Evolutionary conservation across 768 basidiomycete genomes (phyloP).

Genomic region (Paxillus involutus): DNA sequence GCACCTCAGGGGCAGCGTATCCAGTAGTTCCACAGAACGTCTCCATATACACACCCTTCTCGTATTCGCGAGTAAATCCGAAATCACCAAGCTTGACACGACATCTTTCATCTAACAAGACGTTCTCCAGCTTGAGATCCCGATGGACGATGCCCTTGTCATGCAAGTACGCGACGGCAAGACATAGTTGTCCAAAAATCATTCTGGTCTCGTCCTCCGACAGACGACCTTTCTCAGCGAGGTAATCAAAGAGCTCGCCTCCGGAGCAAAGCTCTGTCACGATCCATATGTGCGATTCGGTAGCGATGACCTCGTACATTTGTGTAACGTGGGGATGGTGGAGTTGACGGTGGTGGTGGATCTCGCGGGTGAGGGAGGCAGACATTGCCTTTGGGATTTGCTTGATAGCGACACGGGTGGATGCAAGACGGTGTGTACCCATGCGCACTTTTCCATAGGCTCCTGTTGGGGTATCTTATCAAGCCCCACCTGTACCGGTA

Average conservation of each 20-base stretch:
- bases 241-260: slow-evolving; percentile 97
- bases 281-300: slow-evolving; percentile 94
- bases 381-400: slow-evolving; percentile 96
- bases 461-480: slow-evolving; percentile 48
- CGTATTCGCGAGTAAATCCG: slow-evolving; percentile 92
- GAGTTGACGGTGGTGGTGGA: slow-evolving; percentile 96
- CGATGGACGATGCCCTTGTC: slow-evolving; percentile 93
- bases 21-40: slow-evolving; percentile 96
- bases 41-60: slow-evolving; percentile 75
- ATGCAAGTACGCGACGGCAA: slow-evolving; percentile 93
- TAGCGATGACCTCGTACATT: slow-evolving; percentile 97
- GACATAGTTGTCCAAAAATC: slow-evolving; percentile 94
- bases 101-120: slow-evolving; percentile 86
- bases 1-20: slow-evolving; percentile 92
- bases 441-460: slow-evolving; percentile 95
- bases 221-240: slow-evolving; percentile 90
- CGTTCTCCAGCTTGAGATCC: slow-evolving; percentile 96
- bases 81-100: slow-evolving; percentile 93
- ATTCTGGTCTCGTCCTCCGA: slow-evolving; percentile 80
- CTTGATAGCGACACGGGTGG: slow-evolving; percentile 92
- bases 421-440: slow-evolving; percentile 91
- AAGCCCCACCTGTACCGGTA: slow-evolving; percentile 12
- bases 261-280: slow-evolving; percentile 96
- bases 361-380: slow-evolving; percentile 90
- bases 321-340: slow-evolving; percentile 96